Base-by-base conservation (phyloP, 106 monocot species). In the Acanthochlamys bracteata region DNA sequence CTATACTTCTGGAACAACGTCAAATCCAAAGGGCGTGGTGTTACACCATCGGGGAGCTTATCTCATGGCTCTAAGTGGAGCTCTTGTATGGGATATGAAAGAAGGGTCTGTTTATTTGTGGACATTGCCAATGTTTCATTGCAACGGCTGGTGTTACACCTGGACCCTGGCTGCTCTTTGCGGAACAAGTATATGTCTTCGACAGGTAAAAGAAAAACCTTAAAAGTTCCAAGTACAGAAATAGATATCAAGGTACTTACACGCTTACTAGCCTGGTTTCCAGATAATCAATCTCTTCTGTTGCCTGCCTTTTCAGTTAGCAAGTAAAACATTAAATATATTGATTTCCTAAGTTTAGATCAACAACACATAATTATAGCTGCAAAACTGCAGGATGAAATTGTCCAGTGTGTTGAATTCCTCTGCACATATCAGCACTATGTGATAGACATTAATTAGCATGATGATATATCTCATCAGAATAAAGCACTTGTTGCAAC, bases 61-160 rank as follows among this genome's bases (percentile, higher is more conserved):
- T 76, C 77, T 95, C 16, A 90, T 87, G 89, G 72, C 95, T 69
- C 61, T 95, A 11, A 84, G 95, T 74, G 71, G 57, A 63, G 63
- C 90, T 59, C 59, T 95, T 13, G 25, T 90, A 46, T 95, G 90
- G 95, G 84, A 80, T 20, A 78, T 95, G 79, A 82, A 68, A 74
- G 95, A 95, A 76, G 90, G 95, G 4, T 74, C 84, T 12, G 72
- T 82, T 24, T 95, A 95, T 52, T 67, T 95, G 55, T 95, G 95
- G 95, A 95, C 87, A 41, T 54, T 95, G 10, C 95, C 90, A 14
- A 87, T 95, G 95, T 95, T 95, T 54, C 95, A 95, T 60, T 95
- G 95, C 64, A 95, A 95, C 62, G 95, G 95, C 15, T 90, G 95
- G 95, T 84, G 90, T 57, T 90, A 54, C 69, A 71, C 95, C 11